Base-by-base conservation (phyloP, 73 alveolate genomes). In the Paramecium caudatum region DNA sequence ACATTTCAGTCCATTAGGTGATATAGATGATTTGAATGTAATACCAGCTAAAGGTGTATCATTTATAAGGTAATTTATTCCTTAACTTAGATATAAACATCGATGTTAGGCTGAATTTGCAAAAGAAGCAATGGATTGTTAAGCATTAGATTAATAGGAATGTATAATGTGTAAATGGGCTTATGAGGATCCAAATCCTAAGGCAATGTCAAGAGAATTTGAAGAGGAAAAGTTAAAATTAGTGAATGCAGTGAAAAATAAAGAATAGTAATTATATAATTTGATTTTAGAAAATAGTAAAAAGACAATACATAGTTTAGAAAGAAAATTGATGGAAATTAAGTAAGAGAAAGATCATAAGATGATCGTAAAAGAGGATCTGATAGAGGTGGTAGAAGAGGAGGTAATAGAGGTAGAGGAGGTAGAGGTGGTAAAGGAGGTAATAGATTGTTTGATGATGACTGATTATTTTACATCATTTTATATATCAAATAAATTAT, bases 51-150 rank as follows among this genome's bases (percentile, higher is more conserved):
- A 96, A 91, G 96, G 99, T 32, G 86, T 93, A 49, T 98, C 99
- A 47, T 97, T 94, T 91, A 95, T 98, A 7, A 98, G 97, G 94
- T 55, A 55, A 27, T 55, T 55, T 49, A n/a, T 0, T 23, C 16
- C 9, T 23, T 55, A 55, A 1, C 12, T 1, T 49, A 55, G 80
- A 55, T 98, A 94, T 90, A 84, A 92, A 47, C 99, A 98, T 90
- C 84, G 99, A 85, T 97, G 99, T 43, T 95, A 90, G 80, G 99
- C 99, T 13, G 99, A 98, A 91, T 97, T 94, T 80, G 99, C 99
- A 2, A 98, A 97, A 94, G 99, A 98, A 95, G 99, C 99, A 3
- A 98, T 98, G 99, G 91, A 91, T 91, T 96, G 95, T 74, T 96
- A 97, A 82, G 94, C 98, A 7, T 85, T 98, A 70, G 97, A 90